Conservation (phyloP, 148 eudicot genomes). For the Rhododendron molle region DNA sequence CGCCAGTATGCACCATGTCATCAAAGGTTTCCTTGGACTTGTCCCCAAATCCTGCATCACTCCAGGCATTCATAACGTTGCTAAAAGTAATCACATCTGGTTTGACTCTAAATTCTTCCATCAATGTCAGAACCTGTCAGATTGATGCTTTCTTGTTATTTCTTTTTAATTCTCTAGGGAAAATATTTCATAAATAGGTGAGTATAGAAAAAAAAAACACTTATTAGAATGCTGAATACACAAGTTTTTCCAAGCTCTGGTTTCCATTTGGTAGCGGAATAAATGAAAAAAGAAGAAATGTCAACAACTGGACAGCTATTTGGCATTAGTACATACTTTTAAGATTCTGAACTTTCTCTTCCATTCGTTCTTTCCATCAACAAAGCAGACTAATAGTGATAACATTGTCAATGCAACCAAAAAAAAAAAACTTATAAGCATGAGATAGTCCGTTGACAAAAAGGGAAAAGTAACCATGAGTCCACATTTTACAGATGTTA, state of each 20-base stretch:
- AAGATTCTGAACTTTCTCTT: background rate
- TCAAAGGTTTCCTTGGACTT: slow-evolving; percentile 67
- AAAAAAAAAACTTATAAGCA: background rate
- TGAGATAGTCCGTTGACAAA: background rate
- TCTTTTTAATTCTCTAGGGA: no score
- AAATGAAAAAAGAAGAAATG: background rate
- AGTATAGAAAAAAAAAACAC: background rate
- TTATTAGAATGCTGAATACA: background rate
- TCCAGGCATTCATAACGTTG: slow-evolving; percentile 82
- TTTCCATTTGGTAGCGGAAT: background rate
- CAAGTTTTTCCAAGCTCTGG: background rate
- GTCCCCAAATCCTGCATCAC: slow-evolving; percentile 67
- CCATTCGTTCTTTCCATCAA: background rate
- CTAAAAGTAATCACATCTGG: slow-evolving; percentile 83
- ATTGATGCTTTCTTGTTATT: background rate
- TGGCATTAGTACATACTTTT: background rate
- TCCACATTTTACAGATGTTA: background rate
- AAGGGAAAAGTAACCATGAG: background rate
- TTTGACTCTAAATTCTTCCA: slow-evolving; percentile 68
- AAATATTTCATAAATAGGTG: background rate
- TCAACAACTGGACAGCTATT: background rate
- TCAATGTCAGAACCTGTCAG: slow-evolving; percentile 54
- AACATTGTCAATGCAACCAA: background rate
- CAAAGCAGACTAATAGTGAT: background rate
- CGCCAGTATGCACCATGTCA: slow-evolving; percentile 69